phyloP scores from a whole-genome alignment of 2,329 filamentous ascomycete species.

The Hortaea werneckii region DNA sequence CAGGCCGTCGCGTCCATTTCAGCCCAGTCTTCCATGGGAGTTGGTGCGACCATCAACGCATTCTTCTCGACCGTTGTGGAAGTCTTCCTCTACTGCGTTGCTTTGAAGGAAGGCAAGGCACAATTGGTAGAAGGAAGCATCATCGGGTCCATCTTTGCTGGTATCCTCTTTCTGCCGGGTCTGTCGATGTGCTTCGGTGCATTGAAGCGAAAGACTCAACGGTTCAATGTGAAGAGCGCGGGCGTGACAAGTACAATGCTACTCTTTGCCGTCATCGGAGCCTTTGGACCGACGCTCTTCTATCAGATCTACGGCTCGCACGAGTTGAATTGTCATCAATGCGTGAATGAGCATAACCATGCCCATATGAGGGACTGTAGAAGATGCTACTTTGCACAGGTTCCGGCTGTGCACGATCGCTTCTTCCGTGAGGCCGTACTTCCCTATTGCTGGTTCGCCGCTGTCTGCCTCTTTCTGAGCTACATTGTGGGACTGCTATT shows the following conservation, averaged over 20 bases:
- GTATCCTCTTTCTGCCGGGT: slow-evolving; percentile 86
- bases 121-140: slow-evolving; percentile 93
- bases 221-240: slow-evolving; percentile 93
- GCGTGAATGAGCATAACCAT: slow-evolving; percentile 37
- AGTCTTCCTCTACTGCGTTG: slow-evolving; percentile 94
- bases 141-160: slow-evolving; percentile 94
- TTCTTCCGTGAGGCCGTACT: slow-evolving; percentile 88
- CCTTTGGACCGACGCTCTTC: slow-evolving; percentile 91
- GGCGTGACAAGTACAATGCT: slow-evolving; percentile 98
- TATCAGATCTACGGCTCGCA: slow-evolving; percentile 99
- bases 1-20: slow-evolving; percentile 98
- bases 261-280: slow-evolving; percentile 87
- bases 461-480: slow-evolving; percentile 75
- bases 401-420: slow-evolving; percentile 68
- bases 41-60: slow-evolving; percentile 93
- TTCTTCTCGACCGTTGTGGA: slow-evolving; percentile 98
- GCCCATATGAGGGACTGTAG: slow-evolving; percentile 60
- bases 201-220: slow-evolving; percentile 93
- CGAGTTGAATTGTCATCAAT: slow-evolving; percentile 72
- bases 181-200: slow-evolving; percentile 98
- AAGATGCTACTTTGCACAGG: slow-evolving; percentile 87
- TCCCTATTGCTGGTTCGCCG: slow-evolving; percentile 86
- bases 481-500: slow-evolving; percentile 94
- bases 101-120: slow-evolving; percentile 82
- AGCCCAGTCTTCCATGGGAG: slow-evolving; percentile 94